phyloP scores from a whole-genome alignment of 139 green algal species.

The Chlorella sp. region DNA sequence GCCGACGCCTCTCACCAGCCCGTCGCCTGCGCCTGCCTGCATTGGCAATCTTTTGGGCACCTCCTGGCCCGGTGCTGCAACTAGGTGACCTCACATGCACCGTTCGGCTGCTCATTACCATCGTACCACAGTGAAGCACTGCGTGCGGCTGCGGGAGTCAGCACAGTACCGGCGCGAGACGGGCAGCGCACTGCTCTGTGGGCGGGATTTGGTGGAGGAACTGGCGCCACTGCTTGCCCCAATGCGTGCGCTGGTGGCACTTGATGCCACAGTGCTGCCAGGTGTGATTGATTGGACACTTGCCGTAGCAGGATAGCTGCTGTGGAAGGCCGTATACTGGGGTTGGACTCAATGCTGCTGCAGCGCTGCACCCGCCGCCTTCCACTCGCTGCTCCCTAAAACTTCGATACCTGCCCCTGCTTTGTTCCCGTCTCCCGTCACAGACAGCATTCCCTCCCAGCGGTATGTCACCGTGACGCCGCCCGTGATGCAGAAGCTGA shows the following conservation, averaged over 20 bases:
- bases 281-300: not conserved
- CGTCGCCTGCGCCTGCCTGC: no score
- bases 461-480: conserved; percentile 50
- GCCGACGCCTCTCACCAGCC: no score
- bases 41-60: no score
- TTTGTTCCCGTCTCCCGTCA: not conserved
- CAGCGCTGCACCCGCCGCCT: no score
- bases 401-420: no score
- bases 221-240: conserved; percentile 33
- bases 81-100: no score
- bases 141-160: conserved; percentile 63
- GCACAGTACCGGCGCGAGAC: conserved; percentile 54
- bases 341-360: no score
- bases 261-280: not conserved
- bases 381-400: no score
- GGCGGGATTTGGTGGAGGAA: conserved; percentile 57
- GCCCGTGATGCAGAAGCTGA: conserved; percentile 72
- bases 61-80: no score
- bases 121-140: conserved; percentile 89
- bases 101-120: no score
- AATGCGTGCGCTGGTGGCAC: conserved; percentile 23
- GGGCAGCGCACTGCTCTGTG: conserved; percentile 57
- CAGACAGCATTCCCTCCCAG: conserved; percentile 31
- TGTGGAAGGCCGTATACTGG: no score
- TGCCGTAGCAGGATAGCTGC: no score